Conservation (phyloP, 169 alveolate genomes). For the Plasmodium cynomolgi region DNA sequence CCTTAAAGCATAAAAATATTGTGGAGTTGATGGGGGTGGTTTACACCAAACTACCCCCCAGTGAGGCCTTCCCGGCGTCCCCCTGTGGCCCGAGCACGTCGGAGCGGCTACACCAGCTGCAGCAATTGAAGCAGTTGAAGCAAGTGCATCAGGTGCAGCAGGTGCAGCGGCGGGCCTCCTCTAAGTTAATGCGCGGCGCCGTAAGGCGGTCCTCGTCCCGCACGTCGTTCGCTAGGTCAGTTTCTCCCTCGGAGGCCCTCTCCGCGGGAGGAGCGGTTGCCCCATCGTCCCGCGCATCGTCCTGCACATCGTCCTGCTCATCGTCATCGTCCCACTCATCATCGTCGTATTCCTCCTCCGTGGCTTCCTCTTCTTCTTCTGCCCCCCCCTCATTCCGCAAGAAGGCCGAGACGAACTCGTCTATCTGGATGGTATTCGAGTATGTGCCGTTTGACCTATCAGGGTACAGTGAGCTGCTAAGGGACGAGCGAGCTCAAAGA, state of each 20-base stretch:
- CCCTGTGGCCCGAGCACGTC: not conserved
- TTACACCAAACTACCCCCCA: constrained; percentile 77
- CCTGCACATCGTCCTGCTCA: not conserved
- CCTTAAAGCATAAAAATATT: constrained; percentile 87
- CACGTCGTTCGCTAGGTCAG: not conserved
- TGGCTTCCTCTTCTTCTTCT: not conserved
- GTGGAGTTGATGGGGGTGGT: constrained; percentile 87
- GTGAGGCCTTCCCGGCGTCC: not conserved
- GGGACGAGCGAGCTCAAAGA: constrained; percentile 74
- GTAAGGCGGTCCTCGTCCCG: not conserved
- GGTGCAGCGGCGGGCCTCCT: not conserved
- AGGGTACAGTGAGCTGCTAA: constrained; percentile 87
- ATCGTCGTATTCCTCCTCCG: not conserved
- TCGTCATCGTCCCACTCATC: not conserved
- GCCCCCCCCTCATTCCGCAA: not conserved
- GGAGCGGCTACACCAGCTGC: not conserved
- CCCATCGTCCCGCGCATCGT: not conserved
- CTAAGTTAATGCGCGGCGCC: not conserved
- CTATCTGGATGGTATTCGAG: constrained; percentile 91
- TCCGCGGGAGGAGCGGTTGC: not conserved
- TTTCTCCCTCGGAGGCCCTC: not conserved
- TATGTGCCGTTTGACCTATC: constrained; percentile 89
- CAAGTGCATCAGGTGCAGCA: not conserved
- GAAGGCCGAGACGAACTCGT: constrained; percentile 66
- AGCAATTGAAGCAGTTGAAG: not conserved